Evolutionary conservation across 1,139 yeast species (phyloP).

Genomic region (Pichia sp.): DNA sequence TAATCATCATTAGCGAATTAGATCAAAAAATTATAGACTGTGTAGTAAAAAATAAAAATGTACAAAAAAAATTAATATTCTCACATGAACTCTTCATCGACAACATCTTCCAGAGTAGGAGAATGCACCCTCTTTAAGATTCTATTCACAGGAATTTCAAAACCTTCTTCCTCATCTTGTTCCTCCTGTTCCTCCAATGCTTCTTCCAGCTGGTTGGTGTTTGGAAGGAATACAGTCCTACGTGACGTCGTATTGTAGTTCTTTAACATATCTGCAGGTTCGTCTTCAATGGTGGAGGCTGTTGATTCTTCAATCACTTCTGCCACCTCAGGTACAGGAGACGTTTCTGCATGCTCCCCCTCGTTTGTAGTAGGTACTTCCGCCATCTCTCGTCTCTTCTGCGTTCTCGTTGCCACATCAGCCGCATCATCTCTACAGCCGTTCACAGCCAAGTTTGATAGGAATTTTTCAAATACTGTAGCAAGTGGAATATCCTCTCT

Average conservation of each 20-base stretch:
- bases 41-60: not conserved
- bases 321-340: not conserved
- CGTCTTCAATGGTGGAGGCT: not conserved
- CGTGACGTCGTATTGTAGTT: constrained; percentile 22
- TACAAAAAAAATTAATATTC: not conserved
- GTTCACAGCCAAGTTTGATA: too few species aligned
- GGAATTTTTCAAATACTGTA: not conserved
- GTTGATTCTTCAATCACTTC: not conserved
- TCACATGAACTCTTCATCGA: constrained; percentile 21
- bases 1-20: not conserved
- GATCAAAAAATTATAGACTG: not conserved
- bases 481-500: not conserved
- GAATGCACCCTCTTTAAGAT: constrained; percentile 3
- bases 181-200: constrained; percentile 1
- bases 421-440: too few species aligned
- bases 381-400: too few species aligned
- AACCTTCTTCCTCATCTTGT: constrained; percentile 1
- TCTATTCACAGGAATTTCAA: constrained; percentile 8
- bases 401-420: too few species aligned
- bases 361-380: too few species aligned
- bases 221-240: constrained; percentile 19
- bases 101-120: constrained; percentile 22
- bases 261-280: constrained; percentile 9
- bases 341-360: constrained; percentile 1
- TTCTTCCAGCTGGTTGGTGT: constrained; percentile 3